Evolutionary conservation across 2,329 filamentous ascomycete genomes (phyloP).

Genomic region (Scytalidium lignicola): DNA sequence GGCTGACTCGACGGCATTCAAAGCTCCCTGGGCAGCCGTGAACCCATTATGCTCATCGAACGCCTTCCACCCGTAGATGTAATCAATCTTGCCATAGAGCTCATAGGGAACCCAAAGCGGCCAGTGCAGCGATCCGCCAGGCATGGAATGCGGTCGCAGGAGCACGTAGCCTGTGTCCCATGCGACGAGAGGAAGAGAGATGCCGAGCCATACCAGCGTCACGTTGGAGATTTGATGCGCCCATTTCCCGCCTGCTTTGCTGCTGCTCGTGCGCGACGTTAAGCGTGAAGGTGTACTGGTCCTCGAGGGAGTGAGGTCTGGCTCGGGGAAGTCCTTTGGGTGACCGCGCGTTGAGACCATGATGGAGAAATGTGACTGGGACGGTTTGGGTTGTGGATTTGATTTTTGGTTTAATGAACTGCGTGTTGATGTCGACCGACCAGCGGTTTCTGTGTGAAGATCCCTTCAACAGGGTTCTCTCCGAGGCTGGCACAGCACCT

Average conservation of each 20-base stretch:
- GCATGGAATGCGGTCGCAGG: constrained; percentile 63
- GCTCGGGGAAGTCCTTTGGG: constrained; percentile 42
- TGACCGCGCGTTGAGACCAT: constrained; percentile 56
- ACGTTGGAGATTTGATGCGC: constrained; percentile 55
- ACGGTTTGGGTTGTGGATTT: not conserved
- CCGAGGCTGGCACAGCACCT: not conserved
- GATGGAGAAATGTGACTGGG: constrained; percentile 6
- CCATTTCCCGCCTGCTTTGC: constrained; percentile 34
- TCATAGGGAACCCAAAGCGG: constrained; percentile 62
- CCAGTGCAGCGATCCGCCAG: constrained; percentile 54
- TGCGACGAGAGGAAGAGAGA: constrained; percentile 60
- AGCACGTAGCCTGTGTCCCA: constrained; percentile 64
- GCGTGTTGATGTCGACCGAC: not conserved
- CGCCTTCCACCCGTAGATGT: constrained; percentile 62
- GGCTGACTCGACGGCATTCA: constrained; percentile 56
- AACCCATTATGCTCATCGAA: constrained; percentile 58
- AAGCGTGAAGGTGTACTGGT: constrained; percentile 1
- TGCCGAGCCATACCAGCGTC: constrained; percentile 53
- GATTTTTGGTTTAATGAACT: not conserved
- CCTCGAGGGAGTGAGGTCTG: constrained; percentile 19
- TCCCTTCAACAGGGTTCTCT: not conserved
- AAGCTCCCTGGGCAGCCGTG: constrained; percentile 52
- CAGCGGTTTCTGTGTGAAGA: not conserved
- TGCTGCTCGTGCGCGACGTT: constrained; percentile 18
- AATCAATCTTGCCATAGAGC: constrained; percentile 59